Base-by-base conservation (phyloP, 192 early-diverging fungal genomes). In the Anaeromyces robustus region DNA sequence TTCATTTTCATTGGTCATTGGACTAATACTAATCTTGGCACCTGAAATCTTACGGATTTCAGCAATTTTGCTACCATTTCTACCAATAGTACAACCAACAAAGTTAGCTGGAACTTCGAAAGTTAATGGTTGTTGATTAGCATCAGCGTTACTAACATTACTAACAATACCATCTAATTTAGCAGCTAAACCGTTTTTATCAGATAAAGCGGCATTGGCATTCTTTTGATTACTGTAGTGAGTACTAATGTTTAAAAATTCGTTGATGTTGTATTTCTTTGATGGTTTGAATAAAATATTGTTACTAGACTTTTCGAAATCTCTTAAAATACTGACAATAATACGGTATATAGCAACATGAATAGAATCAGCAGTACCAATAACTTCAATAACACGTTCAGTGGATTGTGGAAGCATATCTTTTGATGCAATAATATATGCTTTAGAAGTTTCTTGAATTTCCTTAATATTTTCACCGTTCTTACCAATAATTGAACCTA, bases 401-500 rank as follows among this genome's bases (percentile, higher is more conserved):
- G 96, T 98, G 19, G 92, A 93, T 84, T 95, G 93, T 30, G 96
- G 96, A 30, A 99, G 87, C 87, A 95, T 93, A 81, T 97, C 94
- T 85, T 97, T 96, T 80, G 93, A 90, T 12, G 96, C 94, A 31
- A 91, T 91, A 86, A 98, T 90, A 41, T 93, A 92, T 16, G 93
- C 94, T 39, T 92, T 90, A n/a, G 95, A 95, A 22, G 89, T 85
- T 77, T 96, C 94, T 87, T 98, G 97, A 79, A 99, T 94, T 83
- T 96, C 93, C 88, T 96, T 97, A 85, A 99, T 98, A 87, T 95
- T 95, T 80, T 89, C 83, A 78, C 96, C 96, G 84, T 92, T 92
- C 82, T 96, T 94, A 41, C 97, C 97, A 86, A 99, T 97, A 81
- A 99, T 89, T 79, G 92, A 93, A 29, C 94, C 94, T 92, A 99